phyloP scores from a whole-genome alignment of 108 stramenopile genomes.

The Pseudonitzschia multiseries region DNA sequence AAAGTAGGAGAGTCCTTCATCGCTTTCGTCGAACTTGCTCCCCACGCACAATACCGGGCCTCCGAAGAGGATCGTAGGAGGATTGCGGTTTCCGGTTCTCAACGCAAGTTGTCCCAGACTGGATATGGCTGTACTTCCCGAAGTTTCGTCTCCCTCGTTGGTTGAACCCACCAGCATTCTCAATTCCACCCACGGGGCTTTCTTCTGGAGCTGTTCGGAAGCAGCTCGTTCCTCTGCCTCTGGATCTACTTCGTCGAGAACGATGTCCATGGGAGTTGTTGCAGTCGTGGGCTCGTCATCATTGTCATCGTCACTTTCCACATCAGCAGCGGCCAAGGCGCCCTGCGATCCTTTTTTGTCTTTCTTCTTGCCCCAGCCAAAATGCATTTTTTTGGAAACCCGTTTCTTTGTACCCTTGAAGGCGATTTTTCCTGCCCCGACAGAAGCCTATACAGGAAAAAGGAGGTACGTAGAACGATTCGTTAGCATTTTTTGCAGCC shows the following conservation, averaged over 20 bases:
- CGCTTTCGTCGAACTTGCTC: conserved; percentile 39
- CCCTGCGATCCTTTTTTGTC: conserved; percentile 26
- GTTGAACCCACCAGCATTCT: conserved; percentile 49
- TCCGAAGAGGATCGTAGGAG: conserved; percentile 71
- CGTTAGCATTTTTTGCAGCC: no score
- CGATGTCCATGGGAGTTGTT: conserved; percentile 19
- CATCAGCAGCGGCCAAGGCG: conserved; percentile 21
- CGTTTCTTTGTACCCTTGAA: conserved; percentile 21
- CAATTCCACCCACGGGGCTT: conserved; percentile 58
- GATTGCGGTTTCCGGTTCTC: conserved; percentile 66
- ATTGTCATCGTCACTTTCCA: conserved; percentile 27
- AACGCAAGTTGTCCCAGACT: conserved; percentile 60
- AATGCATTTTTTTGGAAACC: conserved; percentile 19
- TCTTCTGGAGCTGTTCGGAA: conserved; percentile 19
- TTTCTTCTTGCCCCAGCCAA: conserved; percentile 26
- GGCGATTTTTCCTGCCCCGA: conserved; percentile 30
- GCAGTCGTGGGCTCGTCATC: conserved; percentile 11
- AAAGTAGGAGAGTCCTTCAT: conserved; percentile 70
- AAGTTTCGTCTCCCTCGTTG: conserved; percentile 49
- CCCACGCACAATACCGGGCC: conserved; percentile 82
- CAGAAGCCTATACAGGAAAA: conserved; percentile 17
- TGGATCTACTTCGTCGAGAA: neutral
- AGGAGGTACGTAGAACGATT: neutral
- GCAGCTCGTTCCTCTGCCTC: conserved; percentile 17
- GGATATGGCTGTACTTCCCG: conserved; percentile 54